Conservation (phyloP, 2,329 filamentous ascomycete species). For the Paecilomyces formosus region DNA sequence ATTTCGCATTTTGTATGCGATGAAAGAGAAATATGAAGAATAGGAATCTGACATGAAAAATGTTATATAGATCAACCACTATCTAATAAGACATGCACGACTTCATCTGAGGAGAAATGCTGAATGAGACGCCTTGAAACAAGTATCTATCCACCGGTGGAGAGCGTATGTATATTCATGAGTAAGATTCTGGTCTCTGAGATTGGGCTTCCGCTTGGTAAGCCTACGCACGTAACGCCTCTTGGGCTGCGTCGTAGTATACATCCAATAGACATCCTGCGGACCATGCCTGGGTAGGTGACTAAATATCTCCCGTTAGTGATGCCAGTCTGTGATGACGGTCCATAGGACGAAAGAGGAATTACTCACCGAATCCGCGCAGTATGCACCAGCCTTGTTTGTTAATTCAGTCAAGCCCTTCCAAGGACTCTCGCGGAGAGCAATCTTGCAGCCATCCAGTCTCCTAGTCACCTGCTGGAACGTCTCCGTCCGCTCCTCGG, state of each 20-base stretch:
- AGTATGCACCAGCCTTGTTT: constrained; percentile 77
- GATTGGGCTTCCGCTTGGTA: not conserved
- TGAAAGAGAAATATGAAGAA: too few species aligned
- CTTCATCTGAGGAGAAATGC: not conserved
- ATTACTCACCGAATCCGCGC: constrained; percentile 70
- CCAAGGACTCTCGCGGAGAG: constrained; percentile 75
- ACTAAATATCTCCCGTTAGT: constrained; percentile 42
- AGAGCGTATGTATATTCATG: not conserved
- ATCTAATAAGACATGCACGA: not conserved
- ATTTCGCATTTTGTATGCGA: too few species aligned
- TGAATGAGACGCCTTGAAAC: not conserved
- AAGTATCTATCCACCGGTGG: not conserved
- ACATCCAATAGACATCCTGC: constrained; percentile 89
- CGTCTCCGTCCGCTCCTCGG: constrained; percentile 68
- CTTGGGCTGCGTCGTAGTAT: constrained; percentile 75
- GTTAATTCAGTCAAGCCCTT: constrained; percentile 89
- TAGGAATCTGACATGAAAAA: too few species aligned
- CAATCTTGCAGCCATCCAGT: constrained; percentile 74
- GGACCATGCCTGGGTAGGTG: constrained; percentile 94
- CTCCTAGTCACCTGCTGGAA: constrained; percentile 91
- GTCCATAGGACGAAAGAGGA: constrained; percentile 1
- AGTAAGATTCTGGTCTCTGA: not conserved
- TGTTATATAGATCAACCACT: not conserved
- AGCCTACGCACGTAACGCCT: constrained; percentile 7
- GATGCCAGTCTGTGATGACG: not conserved